These are phyloP conservation scores for Tuber microsphaerosporum DNA, from an alignment of 495 filamentous ascomycete genomes.

Conservation along the genomic window DNA sequence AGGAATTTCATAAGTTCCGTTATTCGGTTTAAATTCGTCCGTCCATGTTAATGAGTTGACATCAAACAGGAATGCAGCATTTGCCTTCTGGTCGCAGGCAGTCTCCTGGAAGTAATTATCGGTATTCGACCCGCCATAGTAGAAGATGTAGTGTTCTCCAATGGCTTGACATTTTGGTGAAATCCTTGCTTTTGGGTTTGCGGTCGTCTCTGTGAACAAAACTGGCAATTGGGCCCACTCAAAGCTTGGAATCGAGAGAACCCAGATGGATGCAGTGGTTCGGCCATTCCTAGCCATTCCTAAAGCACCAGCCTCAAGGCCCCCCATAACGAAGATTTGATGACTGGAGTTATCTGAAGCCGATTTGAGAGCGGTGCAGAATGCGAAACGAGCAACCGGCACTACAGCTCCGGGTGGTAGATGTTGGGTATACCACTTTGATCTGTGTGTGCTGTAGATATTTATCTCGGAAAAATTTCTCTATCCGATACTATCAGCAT, in stretches of 20 bases:
- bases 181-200: not conserved
- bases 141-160: constrained; percentile 18
- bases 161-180: constrained; percentile 7
- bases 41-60: constrained; percentile 8
- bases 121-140: constrained; percentile 15
- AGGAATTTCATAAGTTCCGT: not conserved
- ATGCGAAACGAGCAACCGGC: constrained; percentile 7
- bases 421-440: constrained; percentile 17
- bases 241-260: constrained; percentile 13
- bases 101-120: not conserved
- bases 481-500: not conserved
- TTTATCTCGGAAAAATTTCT: constrained; percentile 8
- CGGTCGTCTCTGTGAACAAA: too few species aligned
- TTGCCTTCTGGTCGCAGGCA: constrained; percentile 8
- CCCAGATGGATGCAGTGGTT: constrained; percentile 7
- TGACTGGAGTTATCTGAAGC: not conserved
- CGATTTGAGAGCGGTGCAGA: constrained; percentile 8
- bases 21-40: not conserved
- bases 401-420: not conserved
- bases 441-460: constrained; percentile 14
- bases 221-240: constrained; percentile 11
- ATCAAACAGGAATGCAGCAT: constrained; percentile 15
- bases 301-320: not conserved
- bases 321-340: not conserved
- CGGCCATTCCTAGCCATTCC: not conserved